Conservation (phyloP, 129 eudicot species). For the Saussurea involucrata region DNA sequence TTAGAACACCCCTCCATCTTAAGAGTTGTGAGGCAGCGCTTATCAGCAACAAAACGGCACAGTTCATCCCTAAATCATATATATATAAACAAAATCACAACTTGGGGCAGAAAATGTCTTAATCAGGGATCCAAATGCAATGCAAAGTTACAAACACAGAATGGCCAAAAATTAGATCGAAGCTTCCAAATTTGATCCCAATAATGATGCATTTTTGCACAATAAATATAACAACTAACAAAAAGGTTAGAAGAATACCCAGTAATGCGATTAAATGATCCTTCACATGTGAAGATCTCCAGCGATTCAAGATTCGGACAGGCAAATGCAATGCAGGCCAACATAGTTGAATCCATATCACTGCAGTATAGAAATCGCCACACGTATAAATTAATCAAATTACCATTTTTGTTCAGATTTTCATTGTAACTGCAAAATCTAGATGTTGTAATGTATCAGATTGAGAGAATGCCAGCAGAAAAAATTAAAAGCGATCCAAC, state of each 20-base stretch:
- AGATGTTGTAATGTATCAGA: neutral
- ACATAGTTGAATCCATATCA: slow-evolving; percentile 82
- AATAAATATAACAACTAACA: neutral
- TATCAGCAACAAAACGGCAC: slow-evolving; percentile 87
- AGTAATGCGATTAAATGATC: slow-evolving; percentile 68
- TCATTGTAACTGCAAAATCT: neutral
- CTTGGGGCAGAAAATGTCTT: neutral
- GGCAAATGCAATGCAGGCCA: slow-evolving; percentile 96
- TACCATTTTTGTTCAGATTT: neutral
- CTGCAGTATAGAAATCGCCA: slow-evolving; percentile 46
- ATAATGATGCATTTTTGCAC: neutral
- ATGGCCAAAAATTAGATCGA: neutral
- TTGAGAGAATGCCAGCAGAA: neutral
- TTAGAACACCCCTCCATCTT: slow-evolving; percentile 89
- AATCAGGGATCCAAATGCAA: neutral
- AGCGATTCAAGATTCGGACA: slow-evolving; percentile 74
- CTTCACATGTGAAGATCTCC: slow-evolving; percentile 55
- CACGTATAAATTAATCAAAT: slow-evolving; percentile 1
- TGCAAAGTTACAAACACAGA: neutral
- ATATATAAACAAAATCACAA: neutral
- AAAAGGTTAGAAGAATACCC: slow-evolving; percentile 48
- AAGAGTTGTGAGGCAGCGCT: slow-evolving; percentile 67
- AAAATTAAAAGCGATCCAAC: too few relatives aligned
- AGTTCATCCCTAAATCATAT: slow-evolving; percentile 69
- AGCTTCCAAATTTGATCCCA: neutral